Percentiles rank a stretch among this genome's conserved stretches.
Conservation (phyloP, 164 flowering plant genomes). For the Taxillus chinensis region DNA sequence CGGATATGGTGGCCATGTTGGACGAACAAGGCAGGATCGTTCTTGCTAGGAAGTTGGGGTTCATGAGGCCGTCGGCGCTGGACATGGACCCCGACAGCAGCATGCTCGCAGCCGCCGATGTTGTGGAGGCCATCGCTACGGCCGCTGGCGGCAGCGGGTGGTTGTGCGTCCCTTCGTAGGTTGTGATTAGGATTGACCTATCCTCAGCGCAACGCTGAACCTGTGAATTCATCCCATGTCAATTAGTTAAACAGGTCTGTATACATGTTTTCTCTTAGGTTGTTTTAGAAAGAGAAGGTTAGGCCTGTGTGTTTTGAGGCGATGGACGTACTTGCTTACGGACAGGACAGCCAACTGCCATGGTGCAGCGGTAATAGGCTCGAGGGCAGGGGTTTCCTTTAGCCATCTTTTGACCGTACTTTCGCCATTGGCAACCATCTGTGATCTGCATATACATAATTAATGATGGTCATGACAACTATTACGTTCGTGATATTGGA, state of each 20-base stretch:
- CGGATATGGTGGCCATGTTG: constrained; percentile 67
- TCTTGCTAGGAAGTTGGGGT: constrained; percentile 51
- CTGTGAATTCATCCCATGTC: constrained; percentile 11
- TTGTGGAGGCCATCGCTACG: constrained; percentile 67
- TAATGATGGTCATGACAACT: too few species aligned
- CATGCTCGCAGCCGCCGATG: constrained; percentile 67
- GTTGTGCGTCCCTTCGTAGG: constrained; percentile 62
- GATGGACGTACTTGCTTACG: constrained; percentile 47
- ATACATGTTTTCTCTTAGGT: too few species aligned
- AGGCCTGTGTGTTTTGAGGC: too few species aligned
- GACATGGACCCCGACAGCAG: constrained; percentile 74
- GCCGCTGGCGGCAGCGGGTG: constrained; percentile 69
- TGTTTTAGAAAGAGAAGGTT: too few species aligned
- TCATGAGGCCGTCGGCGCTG: constrained; percentile 55
- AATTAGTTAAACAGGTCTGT: too few species aligned
- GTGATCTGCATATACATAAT: constrained; percentile 26
- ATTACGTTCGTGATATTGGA: too few species aligned
- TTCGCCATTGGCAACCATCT: constrained; percentile 77
- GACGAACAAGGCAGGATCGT: constrained; percentile 61
- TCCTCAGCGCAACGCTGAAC: constrained; percentile 77
- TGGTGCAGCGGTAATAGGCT: constrained; percentile 67
- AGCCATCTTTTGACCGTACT: constrained; percentile 74
- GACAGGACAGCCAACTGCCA: constrained; percentile 71
- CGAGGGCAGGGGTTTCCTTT: constrained; percentile 74
- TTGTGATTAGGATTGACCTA: constrained; percentile 43